A percentile compares a stretch with the other conserved stretches of the same genome.
Conservation (phyloP, 2,329 filamentous ascomycete genomes). For the Exophiala phaeomuriformis region DNA sequence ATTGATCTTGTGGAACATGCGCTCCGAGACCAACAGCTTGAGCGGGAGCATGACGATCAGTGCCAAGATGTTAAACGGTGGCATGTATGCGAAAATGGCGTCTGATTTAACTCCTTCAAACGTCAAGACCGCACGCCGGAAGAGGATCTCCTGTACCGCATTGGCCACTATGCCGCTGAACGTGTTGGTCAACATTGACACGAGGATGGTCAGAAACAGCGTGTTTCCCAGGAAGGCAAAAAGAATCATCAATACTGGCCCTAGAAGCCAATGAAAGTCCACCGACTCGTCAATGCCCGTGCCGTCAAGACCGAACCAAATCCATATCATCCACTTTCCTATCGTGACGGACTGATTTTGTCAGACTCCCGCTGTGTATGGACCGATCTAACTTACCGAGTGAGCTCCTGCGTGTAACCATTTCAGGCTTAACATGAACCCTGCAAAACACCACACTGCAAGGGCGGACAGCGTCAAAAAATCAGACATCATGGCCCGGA, state of each 20-base stretch:
- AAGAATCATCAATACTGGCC: conserved; percentile 70
- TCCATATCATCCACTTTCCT: conserved; percentile 86
- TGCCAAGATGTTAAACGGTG: conserved; percentile 76
- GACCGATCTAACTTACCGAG: conserved; percentile 18
- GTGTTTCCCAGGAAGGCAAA: conserved; percentile 81
- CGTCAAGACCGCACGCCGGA: conserved; percentile 69
- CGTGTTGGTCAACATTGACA: conserved; percentile 79
- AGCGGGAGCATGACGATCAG: conserved; percentile 66
- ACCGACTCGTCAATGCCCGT: conserved; percentile 55
- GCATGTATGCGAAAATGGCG: conserved; percentile 72
- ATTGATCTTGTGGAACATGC: conserved; percentile 88
- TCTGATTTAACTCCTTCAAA: conserved; percentile 82
- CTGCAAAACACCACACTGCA: conserved; percentile 74
- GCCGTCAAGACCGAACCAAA: conserved; percentile 82
- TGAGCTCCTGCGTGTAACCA: conserved; percentile 63
- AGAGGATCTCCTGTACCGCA: conserved; percentile 75
- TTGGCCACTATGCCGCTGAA: conserved; percentile 72
- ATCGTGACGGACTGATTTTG: conserved; percentile 54
- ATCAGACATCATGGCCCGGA: conserved; percentile 78
- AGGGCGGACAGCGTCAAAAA: conserved; percentile 71
- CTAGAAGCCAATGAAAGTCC: conserved; percentile 72
- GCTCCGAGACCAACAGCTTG: conserved; percentile 67
- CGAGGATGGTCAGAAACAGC: conserved; percentile 78
- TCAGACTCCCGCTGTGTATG: background rate
- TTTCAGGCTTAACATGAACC: conserved; percentile 69